phyloP scores from a whole-genome alignment of 805 yeast genomes.

The Lachancea waltii region DNA sequence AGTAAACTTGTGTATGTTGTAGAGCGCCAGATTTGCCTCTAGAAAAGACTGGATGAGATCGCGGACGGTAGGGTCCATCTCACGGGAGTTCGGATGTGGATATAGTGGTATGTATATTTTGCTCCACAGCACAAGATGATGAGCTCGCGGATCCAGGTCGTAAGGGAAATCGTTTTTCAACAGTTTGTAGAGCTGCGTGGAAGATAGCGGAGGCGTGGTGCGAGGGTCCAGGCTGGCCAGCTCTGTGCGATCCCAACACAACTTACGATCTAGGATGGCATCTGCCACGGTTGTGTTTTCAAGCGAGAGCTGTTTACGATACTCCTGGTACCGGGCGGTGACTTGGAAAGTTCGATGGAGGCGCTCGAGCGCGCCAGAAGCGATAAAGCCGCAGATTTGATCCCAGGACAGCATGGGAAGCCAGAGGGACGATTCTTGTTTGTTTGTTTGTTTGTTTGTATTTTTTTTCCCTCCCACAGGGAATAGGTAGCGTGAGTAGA shows the following conservation, averaged over 20 bases:
- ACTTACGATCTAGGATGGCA: conserved; percentile 41
- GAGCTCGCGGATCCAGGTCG: conserved; percentile 43
- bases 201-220: conserved; percentile 21
- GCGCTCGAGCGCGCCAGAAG: conserved; percentile 38
- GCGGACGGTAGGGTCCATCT: conserved; percentile 38
- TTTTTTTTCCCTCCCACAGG: too few relatives aligned
- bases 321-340: conserved; percentile 40
- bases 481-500: too few relatives aligned
- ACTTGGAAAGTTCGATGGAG: conserved; percentile 44
- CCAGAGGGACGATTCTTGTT: too few relatives aligned
- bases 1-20: conserved; percentile 35
- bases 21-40: conserved; percentile 36
- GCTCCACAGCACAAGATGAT: conserved; percentile 64
- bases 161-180: conserved; percentile 62
- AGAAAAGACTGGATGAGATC: conserved; percentile 44
- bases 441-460: too few relatives aligned
- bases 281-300: conserved; percentile 40
- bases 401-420: conserved; percentile 8
- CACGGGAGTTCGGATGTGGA: conserved; percentile 25
- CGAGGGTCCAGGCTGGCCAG: conserved; percentile 18
- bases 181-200: conserved; percentile 34
- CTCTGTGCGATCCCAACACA: conserved; percentile 43
- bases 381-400: conserved; percentile 19
- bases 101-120: conserved; percentile 51
- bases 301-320: conserved; percentile 37